A percentile compares a stretch with the other conserved stretches of the same genome.
Conservation (phyloP, 345 rosid species). For the Citropsis articulata region DNA sequence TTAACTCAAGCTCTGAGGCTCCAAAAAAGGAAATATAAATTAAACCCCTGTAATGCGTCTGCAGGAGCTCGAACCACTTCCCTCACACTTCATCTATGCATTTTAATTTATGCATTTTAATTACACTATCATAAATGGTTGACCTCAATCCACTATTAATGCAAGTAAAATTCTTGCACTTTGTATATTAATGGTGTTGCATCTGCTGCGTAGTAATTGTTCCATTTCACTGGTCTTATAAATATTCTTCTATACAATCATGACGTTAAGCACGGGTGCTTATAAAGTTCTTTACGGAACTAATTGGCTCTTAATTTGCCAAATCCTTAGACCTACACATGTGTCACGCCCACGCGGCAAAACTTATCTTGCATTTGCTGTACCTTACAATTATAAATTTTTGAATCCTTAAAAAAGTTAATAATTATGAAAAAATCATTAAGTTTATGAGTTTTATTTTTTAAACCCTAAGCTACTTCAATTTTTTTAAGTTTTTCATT, state of each 20-base stretch:
- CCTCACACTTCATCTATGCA: too few relatives aligned
- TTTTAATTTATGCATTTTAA: too few relatives aligned
- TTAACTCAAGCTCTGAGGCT: rapidly evolving
- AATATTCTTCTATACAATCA: not conserved
- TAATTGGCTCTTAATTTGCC: not conserved
- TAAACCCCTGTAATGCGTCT: rapidly evolving
- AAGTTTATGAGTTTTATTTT: too few relatives aligned
- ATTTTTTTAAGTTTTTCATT: too few relatives aligned
- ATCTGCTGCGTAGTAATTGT: not conserved
- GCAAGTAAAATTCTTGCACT: not conserved
- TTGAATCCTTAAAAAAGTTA: too few relatives aligned
- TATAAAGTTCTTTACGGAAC: not conserved
- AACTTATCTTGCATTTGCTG: too few relatives aligned
- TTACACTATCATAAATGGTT: too few relatives aligned
- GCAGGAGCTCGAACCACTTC: rapidly evolving
- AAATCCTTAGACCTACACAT: not conserved
- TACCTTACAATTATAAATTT: too few relatives aligned
- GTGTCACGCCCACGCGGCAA: too few relatives aligned
- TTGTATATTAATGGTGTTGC: not conserved
- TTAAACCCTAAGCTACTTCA: too few relatives aligned
- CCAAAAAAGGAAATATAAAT: rapidly evolving
- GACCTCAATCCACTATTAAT: too few relatives aligned
- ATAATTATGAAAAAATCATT: too few relatives aligned
- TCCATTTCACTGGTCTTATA: not conserved
- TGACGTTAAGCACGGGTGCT: conserved; percentile 10